phyloP scores from a whole-genome alignment of 2,329 filamentous ascomycete species.

The Trichoderma aggressivum region DNA sequence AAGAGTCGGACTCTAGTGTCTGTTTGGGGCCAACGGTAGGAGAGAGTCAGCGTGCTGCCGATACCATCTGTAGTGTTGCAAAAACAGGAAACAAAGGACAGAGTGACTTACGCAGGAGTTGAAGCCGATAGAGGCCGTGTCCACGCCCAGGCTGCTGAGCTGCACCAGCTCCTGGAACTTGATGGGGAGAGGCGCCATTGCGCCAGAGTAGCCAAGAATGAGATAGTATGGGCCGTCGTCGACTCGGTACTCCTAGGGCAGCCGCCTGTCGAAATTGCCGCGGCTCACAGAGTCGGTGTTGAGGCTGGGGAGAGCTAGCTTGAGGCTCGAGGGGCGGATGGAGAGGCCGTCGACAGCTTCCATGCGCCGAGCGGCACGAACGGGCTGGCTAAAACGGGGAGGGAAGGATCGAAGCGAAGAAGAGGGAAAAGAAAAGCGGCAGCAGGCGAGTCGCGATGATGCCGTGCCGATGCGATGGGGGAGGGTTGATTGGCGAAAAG shows the following conservation, averaged over 20 bases:
- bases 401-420: slow-evolving; percentile 18
- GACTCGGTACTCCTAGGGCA: slow-evolving; percentile 21
- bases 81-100: too few species aligned
- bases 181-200: slow-evolving; percentile 75
- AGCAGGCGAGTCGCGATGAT: slow-evolving; percentile 23
- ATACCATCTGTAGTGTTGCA: too few species aligned
- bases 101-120: slow-evolving; percentile 66
- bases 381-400: slow-evolving; percentile 21
- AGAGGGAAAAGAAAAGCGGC: slow-evolving; percentile 14
- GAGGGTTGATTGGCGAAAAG: slow-evolving; percentile 18
- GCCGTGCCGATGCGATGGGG: slow-evolving; percentile 30
- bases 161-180: slow-evolving; percentile 91
- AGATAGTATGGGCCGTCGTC: slow-evolving; percentile 20
- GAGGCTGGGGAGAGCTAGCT: slow-evolving; percentile 14
- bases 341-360: slow-evolving; percentile 34
- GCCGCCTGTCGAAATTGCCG: slow-evolving; percentile 25
- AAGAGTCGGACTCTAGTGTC: slow-evolving; percentile 98
- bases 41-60: background rate
- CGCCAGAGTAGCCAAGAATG: slow-evolving; percentile 30
- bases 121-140: slow-evolving; percentile 63
- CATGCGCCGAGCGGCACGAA: slow-evolving; percentile 36
- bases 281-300: slow-evolving; percentile 23
- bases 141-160: slow-evolving; percentile 48
- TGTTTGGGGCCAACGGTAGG: slow-evolving; percentile 38
- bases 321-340: slow-evolving; percentile 25